A percentile compares a stretch with the other conserved stretches of the same genome.
Conservation (phyloP, 2,329 filamentous ascomycete species). For the Meredithiella fracta region DNA sequence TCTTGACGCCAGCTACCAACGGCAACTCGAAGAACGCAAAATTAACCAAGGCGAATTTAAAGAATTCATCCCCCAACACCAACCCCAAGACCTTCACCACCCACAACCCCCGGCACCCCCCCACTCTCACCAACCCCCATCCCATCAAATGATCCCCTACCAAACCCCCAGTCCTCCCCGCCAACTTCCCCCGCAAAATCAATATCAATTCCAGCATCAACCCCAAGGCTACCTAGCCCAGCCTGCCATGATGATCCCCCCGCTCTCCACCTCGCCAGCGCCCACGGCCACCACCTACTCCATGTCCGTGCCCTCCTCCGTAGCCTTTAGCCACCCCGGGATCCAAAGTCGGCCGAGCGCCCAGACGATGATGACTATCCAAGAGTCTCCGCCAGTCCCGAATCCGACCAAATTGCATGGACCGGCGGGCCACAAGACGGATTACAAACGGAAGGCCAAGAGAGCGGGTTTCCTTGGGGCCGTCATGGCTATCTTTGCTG, state of each 20-base stretch:
- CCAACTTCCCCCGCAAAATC: background rate
- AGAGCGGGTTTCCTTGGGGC: background rate
- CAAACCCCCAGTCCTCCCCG: background rate
- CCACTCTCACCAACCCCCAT: no score
- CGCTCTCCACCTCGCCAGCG: slow-evolving; percentile 10
- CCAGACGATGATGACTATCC: background rate
- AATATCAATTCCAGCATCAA: slow-evolving; percentile 3
- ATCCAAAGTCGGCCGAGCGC: background rate
- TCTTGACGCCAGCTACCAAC: background rate
- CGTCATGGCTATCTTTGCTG: background rate
- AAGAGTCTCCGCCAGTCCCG: background rate
- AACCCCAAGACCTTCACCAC: background rate
- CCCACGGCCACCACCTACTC: background rate
- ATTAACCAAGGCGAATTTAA: background rate
- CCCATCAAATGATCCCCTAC: background rate
- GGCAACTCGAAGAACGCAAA: background rate
- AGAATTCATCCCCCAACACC: background rate
- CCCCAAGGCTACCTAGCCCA: slow-evolving; percentile 18
- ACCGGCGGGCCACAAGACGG: background rate
- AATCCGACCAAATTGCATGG: background rate
- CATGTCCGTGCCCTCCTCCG: background rate
- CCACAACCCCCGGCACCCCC: background rate
- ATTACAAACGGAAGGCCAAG: background rate
- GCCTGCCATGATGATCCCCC: slow-evolving; percentile 22
- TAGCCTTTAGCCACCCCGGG: background rate